These are phyloP conservation scores for Suhomyces faveliae DNA, from an alignment of 805 yeast genomes.

Conservation along the genomic window DNA sequence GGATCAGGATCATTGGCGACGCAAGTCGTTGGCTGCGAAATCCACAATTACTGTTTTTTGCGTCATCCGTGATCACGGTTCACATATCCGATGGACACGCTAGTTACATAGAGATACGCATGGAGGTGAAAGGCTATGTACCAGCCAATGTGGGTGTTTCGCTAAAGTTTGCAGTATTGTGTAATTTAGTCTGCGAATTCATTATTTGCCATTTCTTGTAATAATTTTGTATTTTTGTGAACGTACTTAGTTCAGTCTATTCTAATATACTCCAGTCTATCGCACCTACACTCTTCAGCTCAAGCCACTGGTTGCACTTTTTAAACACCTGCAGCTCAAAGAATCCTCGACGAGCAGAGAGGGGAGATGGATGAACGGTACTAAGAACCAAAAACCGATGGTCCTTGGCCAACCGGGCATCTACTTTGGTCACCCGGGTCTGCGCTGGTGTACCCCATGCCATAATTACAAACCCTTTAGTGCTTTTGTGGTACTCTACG, in stretches of 20 bases:
- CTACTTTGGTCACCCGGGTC: conserved; percentile 48
- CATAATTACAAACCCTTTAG: conserved; percentile 61
- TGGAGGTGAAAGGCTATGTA: no score
- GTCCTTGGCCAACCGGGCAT: conserved; percentile 19
- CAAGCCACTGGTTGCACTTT: conserved; percentile 76
- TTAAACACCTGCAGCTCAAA: conserved; percentile 74
- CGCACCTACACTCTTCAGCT: conserved; percentile 30
- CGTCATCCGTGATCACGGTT: no score
- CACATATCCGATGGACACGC: no score
- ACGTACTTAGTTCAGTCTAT: not conserved
- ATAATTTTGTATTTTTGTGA: no score
- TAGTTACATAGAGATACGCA: no score
- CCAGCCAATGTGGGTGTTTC: no score
- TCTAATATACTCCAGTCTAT: conserved; percentile 63
- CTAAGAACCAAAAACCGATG: conserved; percentile 54
- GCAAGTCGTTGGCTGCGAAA: not conserved
- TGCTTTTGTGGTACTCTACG: conserved; percentile 44
- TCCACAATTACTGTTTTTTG: no score
- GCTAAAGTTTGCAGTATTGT: no score
- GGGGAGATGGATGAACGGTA: conserved; percentile 92
- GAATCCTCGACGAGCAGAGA: conserved; percentile 83
- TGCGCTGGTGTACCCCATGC: conserved; percentile 84
- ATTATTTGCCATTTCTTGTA: no score
- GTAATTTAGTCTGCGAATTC: no score
- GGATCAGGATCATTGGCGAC: not conserved